Conservation (phyloP, 1,139 yeast species). For the Suhomyces panamericanus region DNA sequence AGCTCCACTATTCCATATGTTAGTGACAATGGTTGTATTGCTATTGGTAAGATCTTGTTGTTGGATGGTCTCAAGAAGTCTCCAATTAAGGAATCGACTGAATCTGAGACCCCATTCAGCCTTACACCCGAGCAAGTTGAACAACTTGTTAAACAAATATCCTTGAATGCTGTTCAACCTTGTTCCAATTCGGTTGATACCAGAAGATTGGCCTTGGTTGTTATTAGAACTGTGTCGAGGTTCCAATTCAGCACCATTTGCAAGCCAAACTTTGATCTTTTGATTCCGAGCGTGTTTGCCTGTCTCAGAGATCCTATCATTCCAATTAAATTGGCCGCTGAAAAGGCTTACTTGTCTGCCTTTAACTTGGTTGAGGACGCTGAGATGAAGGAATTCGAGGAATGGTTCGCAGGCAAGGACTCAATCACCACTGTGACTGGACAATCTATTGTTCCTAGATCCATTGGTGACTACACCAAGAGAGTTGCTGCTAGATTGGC, state of each 20-base stretch:
- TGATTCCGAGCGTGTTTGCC: constrained; percentile 75
- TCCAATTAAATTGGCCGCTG: constrained; percentile 93
- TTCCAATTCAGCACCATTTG: constrained; percentile 51
- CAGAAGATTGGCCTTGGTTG: constrained; percentile 76
- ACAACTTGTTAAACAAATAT: constrained; percentile 49
- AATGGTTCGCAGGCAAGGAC: constrained; percentile 52
- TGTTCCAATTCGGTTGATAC: constrained; percentile 70
- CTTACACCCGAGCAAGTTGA: constrained; percentile 38
- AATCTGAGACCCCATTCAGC: constrained; percentile 26
- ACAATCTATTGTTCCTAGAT: constrained; percentile 60
- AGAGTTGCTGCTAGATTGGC: constrained; percentile 87
- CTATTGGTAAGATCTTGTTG: constrained; percentile 78
- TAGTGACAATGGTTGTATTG: constrained; percentile 77
- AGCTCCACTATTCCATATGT: constrained; percentile 53
- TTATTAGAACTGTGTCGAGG: constrained; percentile 72
- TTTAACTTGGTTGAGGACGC: constrained; percentile 72
- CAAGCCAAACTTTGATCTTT: constrained; percentile 51
- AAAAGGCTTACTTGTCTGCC: constrained; percentile 78
- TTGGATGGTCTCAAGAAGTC: constrained; percentile 44
- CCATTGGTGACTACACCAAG: constrained; percentile 82
- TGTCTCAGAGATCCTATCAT: constrained; percentile 83
- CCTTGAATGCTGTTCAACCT: constrained; percentile 52
- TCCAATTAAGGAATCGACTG: constrained; percentile 27
- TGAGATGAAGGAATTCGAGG: constrained; percentile 53
- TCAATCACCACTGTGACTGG: constrained; percentile 43